phyloP scores from a whole-genome alignment of 805 yeast genomes.

The Starmerella stigmatis region DNA sequence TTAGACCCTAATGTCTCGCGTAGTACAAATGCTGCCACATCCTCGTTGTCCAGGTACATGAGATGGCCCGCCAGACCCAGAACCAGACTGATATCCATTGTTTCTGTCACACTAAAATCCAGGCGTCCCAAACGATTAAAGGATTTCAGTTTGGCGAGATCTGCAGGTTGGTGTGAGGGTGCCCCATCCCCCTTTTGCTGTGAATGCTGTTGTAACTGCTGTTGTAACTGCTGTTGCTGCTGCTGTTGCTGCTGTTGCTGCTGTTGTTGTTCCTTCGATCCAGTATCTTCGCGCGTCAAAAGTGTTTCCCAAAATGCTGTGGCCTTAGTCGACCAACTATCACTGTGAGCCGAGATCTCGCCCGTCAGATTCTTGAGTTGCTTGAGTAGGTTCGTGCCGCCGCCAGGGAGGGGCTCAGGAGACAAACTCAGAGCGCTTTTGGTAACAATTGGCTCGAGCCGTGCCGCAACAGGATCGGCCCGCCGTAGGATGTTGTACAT shows the following conservation, averaged over 20 bases:
- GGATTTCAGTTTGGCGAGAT: constrained; percentile 29
- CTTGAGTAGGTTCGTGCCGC: constrained; percentile 33
- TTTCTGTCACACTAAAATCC: constrained; percentile 71
- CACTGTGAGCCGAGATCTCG: constrained; percentile 30
- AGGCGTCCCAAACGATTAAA: constrained; percentile 67
- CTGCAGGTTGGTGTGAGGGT: too few relatives aligned
- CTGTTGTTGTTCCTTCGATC: background rate
- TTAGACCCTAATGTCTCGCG: constrained; percentile 45
- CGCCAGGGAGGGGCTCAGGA: constrained; percentile 52
- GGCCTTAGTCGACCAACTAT: constrained; percentile 20
- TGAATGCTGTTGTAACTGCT: too few relatives aligned
- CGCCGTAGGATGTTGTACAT: constrained; percentile 79
- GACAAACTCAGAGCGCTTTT: constrained; percentile 38
- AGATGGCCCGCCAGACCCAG: constrained; percentile 80
- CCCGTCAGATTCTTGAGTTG: constrained; percentile 34
- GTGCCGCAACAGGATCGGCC: constrained; percentile 82
- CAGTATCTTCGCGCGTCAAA: background rate
- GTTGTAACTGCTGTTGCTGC: background rate
- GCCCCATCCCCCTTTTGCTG: too few relatives aligned
- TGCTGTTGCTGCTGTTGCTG: background rate
- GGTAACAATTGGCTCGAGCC: constrained; percentile 74
- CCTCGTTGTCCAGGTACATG: constrained; percentile 76
- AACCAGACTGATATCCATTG: constrained; percentile 66
- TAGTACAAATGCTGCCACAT: constrained; percentile 70
- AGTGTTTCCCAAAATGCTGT: constrained; percentile 13